Evolutionary conservation across 1,284 basidiomycete genomes (phyloP).

Genomic region (Leccinum pseudoinsigne): DNA sequence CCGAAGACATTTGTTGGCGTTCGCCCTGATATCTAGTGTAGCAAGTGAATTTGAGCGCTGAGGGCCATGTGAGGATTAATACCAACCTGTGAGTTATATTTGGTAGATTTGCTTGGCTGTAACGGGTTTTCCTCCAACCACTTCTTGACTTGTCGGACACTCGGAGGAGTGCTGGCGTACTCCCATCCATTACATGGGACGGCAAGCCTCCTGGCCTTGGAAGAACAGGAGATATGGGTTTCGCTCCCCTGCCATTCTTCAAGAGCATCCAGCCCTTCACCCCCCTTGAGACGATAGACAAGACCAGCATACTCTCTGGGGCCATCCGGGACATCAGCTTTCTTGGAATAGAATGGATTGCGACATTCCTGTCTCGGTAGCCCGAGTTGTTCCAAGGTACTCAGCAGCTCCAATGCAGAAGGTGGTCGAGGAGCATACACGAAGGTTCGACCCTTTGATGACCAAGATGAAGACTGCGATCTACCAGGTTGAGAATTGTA

Average conservation of each 20-base stretch:
- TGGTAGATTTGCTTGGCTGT: conserved; percentile 12
- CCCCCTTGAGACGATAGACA: conserved; percentile 68
- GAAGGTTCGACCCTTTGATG: conserved; percentile 14
- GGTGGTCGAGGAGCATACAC: conserved; percentile 60
- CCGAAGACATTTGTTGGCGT: conserved; percentile 77
- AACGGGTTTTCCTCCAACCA: conserved; percentile 46
- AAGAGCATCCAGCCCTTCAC: conserved; percentile 49
- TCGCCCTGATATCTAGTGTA: conserved; percentile 67
- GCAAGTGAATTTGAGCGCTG: not conserved
- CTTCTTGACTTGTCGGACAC: conserved; percentile 45
- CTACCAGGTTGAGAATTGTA: conserved; percentile 13
- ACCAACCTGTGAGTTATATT: conserved; percentile 53
- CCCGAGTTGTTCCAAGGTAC: conserved; percentile 50
- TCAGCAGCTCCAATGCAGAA: conserved; percentile 48
- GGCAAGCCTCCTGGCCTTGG: conserved; percentile 3
- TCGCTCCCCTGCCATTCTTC: conserved; percentile 49
- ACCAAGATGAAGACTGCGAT: conserved; percentile 8
- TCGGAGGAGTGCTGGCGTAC: conserved; percentile 69
- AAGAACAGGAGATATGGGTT: conserved; percentile 5
- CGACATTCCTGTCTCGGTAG: conserved; percentile 70
- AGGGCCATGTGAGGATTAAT: not conserved
- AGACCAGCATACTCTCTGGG: conserved; percentile 83
- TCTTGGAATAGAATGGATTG: conserved; percentile 78
- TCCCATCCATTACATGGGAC: conserved; percentile 64
- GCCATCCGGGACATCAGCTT: conserved; percentile 66